Conservation (phyloP, 2,329 filamentous ascomycete species). For the Colletotrichum nymphaeae region DNA sequence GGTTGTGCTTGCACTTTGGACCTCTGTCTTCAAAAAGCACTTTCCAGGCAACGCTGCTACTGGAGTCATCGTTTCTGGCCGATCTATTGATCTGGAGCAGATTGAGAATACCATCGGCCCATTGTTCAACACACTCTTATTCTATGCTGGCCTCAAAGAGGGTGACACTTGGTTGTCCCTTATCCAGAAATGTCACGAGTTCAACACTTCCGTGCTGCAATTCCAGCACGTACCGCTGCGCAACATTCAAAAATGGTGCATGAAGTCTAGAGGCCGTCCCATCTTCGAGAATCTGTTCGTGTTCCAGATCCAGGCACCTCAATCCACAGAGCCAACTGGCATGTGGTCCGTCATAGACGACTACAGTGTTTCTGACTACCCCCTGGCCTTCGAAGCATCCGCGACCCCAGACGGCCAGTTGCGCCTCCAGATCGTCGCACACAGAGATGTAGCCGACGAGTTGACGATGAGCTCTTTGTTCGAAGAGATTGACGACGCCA, state of each 20-base stretch:
- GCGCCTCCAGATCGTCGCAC: slow-evolving; percentile 69
- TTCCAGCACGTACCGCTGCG: slow-evolving; percentile 85
- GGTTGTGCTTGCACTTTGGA: slow-evolving; percentile 81
- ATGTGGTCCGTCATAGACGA: slow-evolving; percentile 68
- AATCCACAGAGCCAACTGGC: slow-evolving; percentile 32
- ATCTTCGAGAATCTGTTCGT: slow-evolving; percentile 87
- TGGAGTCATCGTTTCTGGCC: slow-evolving; percentile 83
- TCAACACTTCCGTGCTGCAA: slow-evolving; percentile 73
- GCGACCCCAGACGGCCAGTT: slow-evolving; percentile 61
- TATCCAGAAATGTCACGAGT: slow-evolving; percentile 74
- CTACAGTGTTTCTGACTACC: slow-evolving; percentile 71
- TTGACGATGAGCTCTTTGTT: slow-evolving; percentile 49
- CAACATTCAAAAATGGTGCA: slow-evolving; percentile 84
- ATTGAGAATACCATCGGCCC: slow-evolving; percentile 80
- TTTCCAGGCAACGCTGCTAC: slow-evolving; percentile 63
- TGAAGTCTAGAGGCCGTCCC: slow-evolving; percentile 55
- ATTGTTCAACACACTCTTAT: slow-evolving; percentile 90
- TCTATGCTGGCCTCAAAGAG: slow-evolving; percentile 60
- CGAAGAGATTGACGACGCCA: slow-evolving; percentile 48
- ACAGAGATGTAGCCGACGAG: slow-evolving; percentile 52
- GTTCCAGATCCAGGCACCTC: slow-evolving; percentile 69
- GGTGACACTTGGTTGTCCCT: slow-evolving; percentile 69
- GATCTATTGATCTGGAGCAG: slow-evolving; percentile 74
- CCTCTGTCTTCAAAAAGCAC: slow-evolving; percentile 67
- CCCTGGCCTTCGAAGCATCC: slow-evolving; percentile 80